Base-by-base conservation (phyloP, 306 rosid species). In the Hylodesmum podocarpum region DNA sequence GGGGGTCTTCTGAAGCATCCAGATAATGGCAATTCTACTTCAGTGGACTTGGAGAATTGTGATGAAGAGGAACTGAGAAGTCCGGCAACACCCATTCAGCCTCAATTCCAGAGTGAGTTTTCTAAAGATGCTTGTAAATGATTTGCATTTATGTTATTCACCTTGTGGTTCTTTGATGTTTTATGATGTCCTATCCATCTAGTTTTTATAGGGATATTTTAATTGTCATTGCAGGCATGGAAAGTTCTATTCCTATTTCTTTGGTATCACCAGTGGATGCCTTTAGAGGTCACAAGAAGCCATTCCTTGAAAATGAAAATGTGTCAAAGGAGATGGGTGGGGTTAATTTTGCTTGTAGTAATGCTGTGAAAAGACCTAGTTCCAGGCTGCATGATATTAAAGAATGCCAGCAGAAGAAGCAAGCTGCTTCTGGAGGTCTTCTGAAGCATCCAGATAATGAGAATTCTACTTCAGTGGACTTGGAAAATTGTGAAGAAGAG, bases 341-440 rank as follows among this genome's bases (percentile, higher is more conserved):
- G 28, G 77, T 5, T 16, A 78, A 72, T 71, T 59, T 49, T 70
- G 24, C 59, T 40, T 53, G 29, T 2, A 71, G 31, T 71, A 69
- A 25, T 51, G 72, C 14, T 3, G 4, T 28, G 12, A 57, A 15
- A 36, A 59, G 75, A 74, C 49, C 21, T 55, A 51, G 73, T 58
- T 40, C 59, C 24, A 75, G 70, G 28, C 76, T 81, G 66, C 75
- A 22, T 49, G 80, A 61, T 65, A 50, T 80, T 11, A 47, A 59
- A 78, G 41, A 37, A 33, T 49, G 8, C 61, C 76, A 31, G 68
- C 67, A 62, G 71, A 71, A 55, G 77, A 71, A 55, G 62, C 61
- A 46, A 44, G 72, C 70, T 2, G 50, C 71, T 58, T 74, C 79
- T 57, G 66, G 81, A 66, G 51, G 34, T 80, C 21, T 53, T 63